A percentile compares a stretch with the other conserved stretches of the same genome.
phyloP scores from a whole-genome alignment of 768 basidiomycete genomes.

The Amylocystis lapponica region DNA sequence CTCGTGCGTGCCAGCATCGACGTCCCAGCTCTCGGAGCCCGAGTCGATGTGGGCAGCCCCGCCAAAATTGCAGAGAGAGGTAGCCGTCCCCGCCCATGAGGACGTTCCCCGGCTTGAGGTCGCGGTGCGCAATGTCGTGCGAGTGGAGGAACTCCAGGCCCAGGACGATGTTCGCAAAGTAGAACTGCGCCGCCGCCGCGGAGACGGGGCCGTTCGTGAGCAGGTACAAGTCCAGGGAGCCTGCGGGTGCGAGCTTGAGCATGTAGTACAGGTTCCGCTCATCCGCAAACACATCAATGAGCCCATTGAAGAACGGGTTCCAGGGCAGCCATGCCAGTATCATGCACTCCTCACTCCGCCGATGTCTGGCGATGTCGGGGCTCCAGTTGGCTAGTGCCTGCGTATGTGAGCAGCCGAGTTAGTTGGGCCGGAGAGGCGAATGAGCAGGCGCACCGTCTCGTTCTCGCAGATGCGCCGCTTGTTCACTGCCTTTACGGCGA shows the following conservation, averaged over 20 bases:
- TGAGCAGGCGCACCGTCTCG: too few relatives aligned
- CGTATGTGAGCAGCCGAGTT: too few relatives aligned
- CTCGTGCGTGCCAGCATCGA: too few relatives aligned
- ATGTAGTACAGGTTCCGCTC: constrained; percentile 41
- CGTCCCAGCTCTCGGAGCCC: too few relatives aligned
- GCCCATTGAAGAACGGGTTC: constrained; percentile 48
- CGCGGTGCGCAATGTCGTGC: constrained; percentile 43
- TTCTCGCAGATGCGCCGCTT: too few relatives aligned
- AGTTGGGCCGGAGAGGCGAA: too few relatives aligned
- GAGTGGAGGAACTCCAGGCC: constrained; percentile 43
- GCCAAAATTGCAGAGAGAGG: constrained; percentile 50
- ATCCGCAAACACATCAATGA: constrained; percentile 43
- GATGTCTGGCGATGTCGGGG: too few relatives aligned
- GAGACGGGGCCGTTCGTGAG: constrained; percentile 24
- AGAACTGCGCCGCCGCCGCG: constrained; percentile 37
- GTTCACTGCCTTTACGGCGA: too few relatives aligned
- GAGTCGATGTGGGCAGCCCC: constrained; percentile 20
- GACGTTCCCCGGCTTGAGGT: constrained; percentile 55
- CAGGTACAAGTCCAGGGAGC: constrained; percentile 35
- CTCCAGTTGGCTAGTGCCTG: too few relatives aligned
- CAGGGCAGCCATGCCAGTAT: constrained; percentile 39
- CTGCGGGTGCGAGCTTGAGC: constrained; percentile 45
- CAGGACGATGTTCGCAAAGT: constrained; percentile 47
- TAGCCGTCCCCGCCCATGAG: constrained; percentile 53
- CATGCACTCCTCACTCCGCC: constrained; percentile 35